Evolutionary conservation across 495 filamentous ascomycete species (phyloP), one percentile per base, ranked within the genome.

Genomic region (Penicillium herquei): DNA sequence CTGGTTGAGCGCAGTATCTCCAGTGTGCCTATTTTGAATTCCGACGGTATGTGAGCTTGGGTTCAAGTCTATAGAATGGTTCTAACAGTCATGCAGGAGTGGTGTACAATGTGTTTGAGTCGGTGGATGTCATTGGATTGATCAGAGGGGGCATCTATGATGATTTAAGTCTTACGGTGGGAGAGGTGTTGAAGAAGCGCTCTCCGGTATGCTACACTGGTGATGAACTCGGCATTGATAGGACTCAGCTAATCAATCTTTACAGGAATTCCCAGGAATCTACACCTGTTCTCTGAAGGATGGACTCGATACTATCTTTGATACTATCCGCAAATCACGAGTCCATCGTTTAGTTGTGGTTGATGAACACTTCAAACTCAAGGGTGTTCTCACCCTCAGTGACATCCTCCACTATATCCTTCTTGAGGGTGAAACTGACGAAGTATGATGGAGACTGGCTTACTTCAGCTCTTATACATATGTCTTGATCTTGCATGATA

Each of bases 381-480:
- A 88, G 69, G 94, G 94, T 41, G 83, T 99, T 14, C 84, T 99
- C 30, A 96, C 92, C 7, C 78, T 99, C 53, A 96, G 92, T 58
- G 95, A 99, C 71, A 97, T 99, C 58, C 81, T 99, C 54, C 91
- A 95, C 64, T 97, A 98, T 69, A 87, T 96, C 46, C 81, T 99
- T 41, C 81, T 96, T 21, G 87, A 91, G 61, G 92, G 91, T 39
- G 92, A 95, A 66, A 70, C 52, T 65, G 73, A 77, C 55, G 73
- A 77, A 67, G 56, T 56, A 63, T 73, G 69, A 74, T 61, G 46
- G 37, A 52, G 50, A 49, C 17, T 9, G 39, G 33, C 40, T 43
- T 12, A 32, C 49, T 48, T 44, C 41, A 35, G 39, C 51, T 39
- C 18, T 42, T 62, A 63, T 66, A 70, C 64, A 70, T 67, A 62